Evolutionary conservation across 805 yeast genomes (phyloP).

Genomic region (Pichia thaimueangensis): DNA sequence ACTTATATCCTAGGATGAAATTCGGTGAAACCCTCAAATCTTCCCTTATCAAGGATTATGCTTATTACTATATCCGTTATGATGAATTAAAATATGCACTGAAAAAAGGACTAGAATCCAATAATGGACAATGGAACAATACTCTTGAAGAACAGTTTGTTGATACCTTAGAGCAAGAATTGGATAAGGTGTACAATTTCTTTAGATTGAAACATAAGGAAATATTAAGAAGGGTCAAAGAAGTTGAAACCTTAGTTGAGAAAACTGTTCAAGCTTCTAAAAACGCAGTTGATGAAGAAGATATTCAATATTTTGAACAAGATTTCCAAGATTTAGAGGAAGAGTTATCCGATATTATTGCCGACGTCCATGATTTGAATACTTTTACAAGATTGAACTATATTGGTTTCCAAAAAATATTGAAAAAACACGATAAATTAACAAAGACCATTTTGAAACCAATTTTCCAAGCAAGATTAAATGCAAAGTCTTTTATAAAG

Average conservation of each 20-base stretch:
- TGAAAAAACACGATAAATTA: constrained; percentile 92
- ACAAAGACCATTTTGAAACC: constrained; percentile 80
- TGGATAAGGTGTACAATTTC: constrained; percentile 90
- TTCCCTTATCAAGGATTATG: constrained; percentile 84
- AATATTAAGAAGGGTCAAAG: constrained; percentile 76
- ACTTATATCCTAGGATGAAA: too few species aligned
- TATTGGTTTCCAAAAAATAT: constrained; percentile 94
- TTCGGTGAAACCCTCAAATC: constrained; percentile 91
- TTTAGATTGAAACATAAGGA: constrained; percentile 85
- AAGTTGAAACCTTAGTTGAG: constrained; percentile 66
- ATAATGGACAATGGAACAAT: constrained; percentile 64
- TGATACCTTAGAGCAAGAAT: constrained; percentile 65
- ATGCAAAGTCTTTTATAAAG: constrained; percentile 92
- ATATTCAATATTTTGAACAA: constrained; percentile 40
- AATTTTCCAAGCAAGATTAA: constrained; percentile 85
- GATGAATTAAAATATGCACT: constrained; percentile 84
- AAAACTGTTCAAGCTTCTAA: constrained; percentile 43
- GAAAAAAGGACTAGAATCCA: constrained; percentile 54
- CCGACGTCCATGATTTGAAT: constrained; percentile 95
- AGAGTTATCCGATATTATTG: constrained; percentile 79
- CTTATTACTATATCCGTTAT: constrained; percentile 84
- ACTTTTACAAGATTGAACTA: constrained; percentile 90
- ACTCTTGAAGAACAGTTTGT: constrained; percentile 78
- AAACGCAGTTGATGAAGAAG: constrained; percentile 32
- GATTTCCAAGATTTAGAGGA: constrained; percentile 72